Evolutionary conservation across 1,139 yeast species (phyloP).

Genomic region (Entelexis paramagnoliae): DNA sequence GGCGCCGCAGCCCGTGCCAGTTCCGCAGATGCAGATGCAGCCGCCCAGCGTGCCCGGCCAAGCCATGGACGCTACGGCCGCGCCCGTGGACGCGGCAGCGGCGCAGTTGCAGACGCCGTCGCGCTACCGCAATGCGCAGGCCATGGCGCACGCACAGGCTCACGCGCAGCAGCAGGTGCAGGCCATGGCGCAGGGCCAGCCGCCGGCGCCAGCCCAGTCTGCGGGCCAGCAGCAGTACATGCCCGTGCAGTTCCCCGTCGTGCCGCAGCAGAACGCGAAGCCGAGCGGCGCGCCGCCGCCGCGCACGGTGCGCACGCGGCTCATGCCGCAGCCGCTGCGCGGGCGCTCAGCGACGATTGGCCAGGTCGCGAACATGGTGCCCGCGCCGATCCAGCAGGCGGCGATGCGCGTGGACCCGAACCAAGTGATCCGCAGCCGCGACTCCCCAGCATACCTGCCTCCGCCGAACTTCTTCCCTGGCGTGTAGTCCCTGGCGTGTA

Average conservation of each 20-base stretch:
- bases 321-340: constrained; percentile 25
- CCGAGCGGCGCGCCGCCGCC: neutral
- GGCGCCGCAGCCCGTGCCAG: constrained; percentile 19
- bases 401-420: constrained; percentile 35
- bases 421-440: constrained; percentile 34
- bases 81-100: neutral
- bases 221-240: constrained; percentile 3
- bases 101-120: constrained; percentile 7
- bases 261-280: neutral
- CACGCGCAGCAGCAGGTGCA: constrained; percentile 20
- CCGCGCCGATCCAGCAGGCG: constrained; percentile 36
- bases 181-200: constrained; percentile 10
- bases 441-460: constrained; percentile 36
- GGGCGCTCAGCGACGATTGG: constrained; percentile 37
- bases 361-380: constrained; percentile 29
- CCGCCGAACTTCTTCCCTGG: constrained; percentile 31
- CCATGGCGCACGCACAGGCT: constrained; percentile 18
- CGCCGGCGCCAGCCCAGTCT: neutral
- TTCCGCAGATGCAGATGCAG: neutral
- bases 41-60: neutral
- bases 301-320: constrained; percentile 7
- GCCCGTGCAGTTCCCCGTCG: neutral
- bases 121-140: constrained; percentile 15
- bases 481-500: neutral
- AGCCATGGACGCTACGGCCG: neutral